Evolutionary conservation across 352 stramenopile species (phyloP), one percentile per base, ranked within the genome.

Genomic region (Phytophthora quininea): DNA sequence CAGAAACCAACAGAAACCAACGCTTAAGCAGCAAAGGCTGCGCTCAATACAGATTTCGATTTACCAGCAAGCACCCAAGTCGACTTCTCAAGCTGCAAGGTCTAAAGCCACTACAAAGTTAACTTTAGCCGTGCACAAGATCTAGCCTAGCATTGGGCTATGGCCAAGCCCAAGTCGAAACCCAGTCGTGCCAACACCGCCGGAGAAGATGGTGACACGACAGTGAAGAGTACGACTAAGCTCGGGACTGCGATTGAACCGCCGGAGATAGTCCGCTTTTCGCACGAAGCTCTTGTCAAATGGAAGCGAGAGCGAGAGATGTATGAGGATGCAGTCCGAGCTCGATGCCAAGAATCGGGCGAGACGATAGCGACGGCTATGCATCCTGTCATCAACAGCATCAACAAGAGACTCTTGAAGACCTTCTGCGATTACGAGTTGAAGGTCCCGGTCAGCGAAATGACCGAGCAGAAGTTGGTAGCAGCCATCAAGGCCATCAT

Each of bases 201-300:
- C 8, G 49, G 49, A 4, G 58, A 48, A n/a, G 9, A n/a, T 10
- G 58, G 58, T 0, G 54, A 24, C 19, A 24, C 19, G 19, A 14
- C 4, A 48, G 58, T 11, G n/a, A 54, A 38, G 50, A 4, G 33
- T 0, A 33, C 46, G 50, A 14, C 7, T 27, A 33, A 6, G 47
- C 49, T 10, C 19, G 0, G 19, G 19, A 56, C 56, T 45, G 46
- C 56, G 2, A 45, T 56, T 33, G 56, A 51, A 11, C 37, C 46
- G 27, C 47, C 45, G 1, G 33, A 42, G 15, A 63, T 56, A 14
- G 43, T 47, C 32, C 51, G 46, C 35, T 56, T 56, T 5, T 33
- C 56, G 12, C 56, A 63, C 43, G 33, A 55, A 56, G 9, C 38
- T 37, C 37, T 63, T 14, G 35, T 63, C 33, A 63, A 32, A 35